Base-by-base conservation (phyloP, 352 stramenopile genomes). In the Pythium utonaiense region DNA sequence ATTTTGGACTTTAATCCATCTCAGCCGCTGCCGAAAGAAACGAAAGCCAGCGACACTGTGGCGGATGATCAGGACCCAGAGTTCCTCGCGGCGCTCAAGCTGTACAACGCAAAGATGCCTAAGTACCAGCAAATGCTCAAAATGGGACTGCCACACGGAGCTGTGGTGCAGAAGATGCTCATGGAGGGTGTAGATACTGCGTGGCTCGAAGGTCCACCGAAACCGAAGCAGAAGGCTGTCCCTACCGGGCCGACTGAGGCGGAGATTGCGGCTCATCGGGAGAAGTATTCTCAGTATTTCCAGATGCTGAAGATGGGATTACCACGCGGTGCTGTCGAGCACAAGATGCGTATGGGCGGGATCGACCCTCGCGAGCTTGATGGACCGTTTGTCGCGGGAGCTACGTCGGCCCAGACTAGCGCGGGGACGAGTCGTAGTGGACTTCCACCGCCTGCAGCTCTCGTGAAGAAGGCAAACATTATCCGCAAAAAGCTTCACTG, bases 401-500 rank as follows among this genome's bases (percentile, higher is more conserved):
- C 42, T n/a, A 21, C 53, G 6, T 21, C 27, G 30, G 10, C 74
- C 10, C 30, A 61, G 12, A 50, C 69, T 1, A 71, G 67, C 0
- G 72, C 74, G 8, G 64, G 57, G 21, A 66, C 73, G 25, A 70
- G 14, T 17, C 60, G 33, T 28, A 17, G 27, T 22, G 50, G 36
- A n/a, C 30, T 52, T 19, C 59, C 40, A 17, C 40, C 59, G 9
- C 52, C 50, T 9, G 51, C 52, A 16, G 52, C 60, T 1, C 24
- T 57, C 47, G 45, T 67, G 1, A 91, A 89, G 57, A 75, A 78
- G 6, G 66, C 83, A 22, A 77, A 86, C 49, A 87, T 75, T n/a
- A 88, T 95, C 42, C 83, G 85, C 21, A 95, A 95, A 67, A 93
- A 93, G 51, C 67, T 95, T 10, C 85, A 95, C 57, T 95, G 85